These are phyloP conservation scores for Trichothecium sympodiale DNA, from an alignment of 2,329 filamentous ascomycete species.

Conservation along the genomic window DNA sequence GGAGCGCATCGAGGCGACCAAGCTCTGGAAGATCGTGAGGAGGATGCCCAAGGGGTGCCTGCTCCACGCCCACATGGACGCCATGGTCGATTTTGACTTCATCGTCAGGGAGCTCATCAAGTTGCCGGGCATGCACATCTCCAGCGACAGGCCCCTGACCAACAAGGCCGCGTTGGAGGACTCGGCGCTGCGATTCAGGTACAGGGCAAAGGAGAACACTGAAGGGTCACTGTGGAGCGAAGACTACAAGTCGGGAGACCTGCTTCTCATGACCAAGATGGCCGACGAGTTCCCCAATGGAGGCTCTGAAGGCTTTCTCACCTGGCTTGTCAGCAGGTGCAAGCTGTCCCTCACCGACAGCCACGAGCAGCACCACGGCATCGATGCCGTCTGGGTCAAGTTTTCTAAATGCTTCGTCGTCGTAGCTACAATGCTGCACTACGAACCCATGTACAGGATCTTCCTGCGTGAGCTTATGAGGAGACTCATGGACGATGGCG, in stretches of 20 bases:
- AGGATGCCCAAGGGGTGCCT: slow-evolving; percentile 83
- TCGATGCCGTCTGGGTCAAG: slow-evolving; percentile 76
- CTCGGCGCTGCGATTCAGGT: slow-evolving; percentile 51
- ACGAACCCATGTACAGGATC: slow-evolving; percentile 77
- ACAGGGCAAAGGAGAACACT: slow-evolving; percentile 32
- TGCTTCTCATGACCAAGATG: slow-evolving; percentile 47
- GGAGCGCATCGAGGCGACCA: slow-evolving; percentile 73
- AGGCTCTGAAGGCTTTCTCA: slow-evolving; percentile 59
- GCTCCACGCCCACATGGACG: slow-evolving; percentile 80
- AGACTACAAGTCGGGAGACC: slow-evolving; percentile 47
- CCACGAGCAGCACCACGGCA: slow-evolving; percentile 69
- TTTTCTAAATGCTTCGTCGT: slow-evolving; percentile 67
- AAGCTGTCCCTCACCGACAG: slow-evolving; percentile 63
- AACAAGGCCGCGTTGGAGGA: slow-evolving; percentile 40
- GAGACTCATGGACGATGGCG: slow-evolving; percentile 66
- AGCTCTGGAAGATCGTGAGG: slow-evolving; percentile 74
- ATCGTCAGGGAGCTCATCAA: slow-evolving; percentile 61
- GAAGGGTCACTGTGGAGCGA: slow-evolving; percentile 49
- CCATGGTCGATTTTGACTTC: slow-evolving; percentile 82
- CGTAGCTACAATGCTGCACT: slow-evolving; percentile 65
- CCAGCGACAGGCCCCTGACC: slow-evolving; percentile 44
- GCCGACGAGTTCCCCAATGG: slow-evolving; percentile 67
- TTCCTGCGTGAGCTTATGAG: slow-evolving; percentile 64
- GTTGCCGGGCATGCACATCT: slow-evolving; percentile 65
- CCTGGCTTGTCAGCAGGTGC: slow-evolving; percentile 65